Base-by-base conservation (phyloP, 768 basidiomycete genomes). In the Phylloporus rhodoxanthus region DNA sequence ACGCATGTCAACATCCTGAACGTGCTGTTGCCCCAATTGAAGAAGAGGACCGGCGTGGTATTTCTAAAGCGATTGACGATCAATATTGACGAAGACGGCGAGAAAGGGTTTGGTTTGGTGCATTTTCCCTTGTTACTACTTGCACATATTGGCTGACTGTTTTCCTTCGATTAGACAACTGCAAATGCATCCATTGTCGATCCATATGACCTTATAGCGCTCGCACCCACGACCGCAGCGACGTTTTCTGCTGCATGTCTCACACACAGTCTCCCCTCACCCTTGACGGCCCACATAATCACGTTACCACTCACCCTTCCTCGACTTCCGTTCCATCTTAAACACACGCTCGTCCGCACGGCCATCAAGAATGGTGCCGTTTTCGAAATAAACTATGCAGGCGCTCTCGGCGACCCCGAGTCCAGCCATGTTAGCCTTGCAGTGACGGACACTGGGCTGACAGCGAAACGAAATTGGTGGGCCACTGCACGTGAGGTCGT, bases 41-140 rank as follows among this genome's bases (percentile, higher is more conserved):
- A 77, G 50, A 70, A 74, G 14, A 74, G 87, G 37, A 63, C 72
- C 1, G 82, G 84, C 1, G 67, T 87, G 28, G 67, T 87, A 3
- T 81, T 79, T 51, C 70, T 94, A 44, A 90, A 87, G 63, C 72
- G 90, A 43, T 63, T 94, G 48, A 90, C 82, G n/a, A 83, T 93
- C 43, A 72, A 87, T 10, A 74, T 91, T 8, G 85, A 91, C 53
- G 81, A 89, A 58, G 86, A 84, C 36, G 91, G 90, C 59, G 87
- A 91, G 64, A 91, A 89, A 64, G 87, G 90, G 1, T 86, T 87
- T 58, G 87, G 89, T 26, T 63, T 91, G 63, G 88, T 91, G 49
- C 55, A 75, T 68, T 26, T 42, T 38, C 68, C 38, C 38, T 34
- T 28, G 9, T 10, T 14, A 30, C 34, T 15, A 42, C 41, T 23